phyloP scores from a whole-genome alignment of 1,284 basidiomycete genomes.

The Leucoagaricus sp. region DNA sequence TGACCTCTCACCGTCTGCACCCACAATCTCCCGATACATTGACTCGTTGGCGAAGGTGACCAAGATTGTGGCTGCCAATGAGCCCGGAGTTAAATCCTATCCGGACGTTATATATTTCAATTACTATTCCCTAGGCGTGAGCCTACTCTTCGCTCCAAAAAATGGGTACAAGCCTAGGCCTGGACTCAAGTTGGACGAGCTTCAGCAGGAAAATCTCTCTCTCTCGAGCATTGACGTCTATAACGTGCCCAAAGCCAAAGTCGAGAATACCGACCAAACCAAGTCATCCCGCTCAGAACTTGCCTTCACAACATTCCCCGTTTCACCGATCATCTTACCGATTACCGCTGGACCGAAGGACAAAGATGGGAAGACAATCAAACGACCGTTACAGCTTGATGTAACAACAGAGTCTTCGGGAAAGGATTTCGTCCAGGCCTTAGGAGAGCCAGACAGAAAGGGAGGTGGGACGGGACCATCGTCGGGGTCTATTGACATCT shows the following conservation, averaged over 20 bases:
- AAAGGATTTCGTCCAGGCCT: conserved; percentile 67
- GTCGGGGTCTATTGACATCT: conserved; percentile 84
- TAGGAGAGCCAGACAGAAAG: conserved; percentile 87
- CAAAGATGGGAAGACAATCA: conserved; percentile 33
- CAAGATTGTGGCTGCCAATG: conserved; percentile 12
- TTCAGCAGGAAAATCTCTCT: conserved; percentile 49
- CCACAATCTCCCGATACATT: conserved; percentile 46
- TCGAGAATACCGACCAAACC: conserved; percentile 25
- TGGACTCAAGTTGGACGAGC: conserved; percentile 45
- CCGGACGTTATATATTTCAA: conserved; percentile 85
- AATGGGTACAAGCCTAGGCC: conserved; percentile 60
- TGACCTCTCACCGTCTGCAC: conserved; percentile 45
- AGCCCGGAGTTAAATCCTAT: conserved; percentile 76
- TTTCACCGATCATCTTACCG: conserved; percentile 46
- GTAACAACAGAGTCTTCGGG: conserved; percentile 61
- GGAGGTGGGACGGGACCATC: conserved; percentile 83
- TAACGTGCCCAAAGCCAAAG: conserved; percentile 48
- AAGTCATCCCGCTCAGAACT: conserved; percentile 37
- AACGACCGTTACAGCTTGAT: conserved; percentile 42
- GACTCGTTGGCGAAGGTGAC: conserved; percentile 33
- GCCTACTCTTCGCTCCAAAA: conserved; percentile 67
- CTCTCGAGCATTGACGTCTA: conserved; percentile 83
- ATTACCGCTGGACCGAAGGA: conserved; percentile 39
- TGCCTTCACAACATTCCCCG: conserved; percentile 56
- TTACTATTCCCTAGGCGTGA: conserved; percentile 77